Conservation (phyloP, 495 filamentous ascomycete genomes). For the Margaritispora aquatica region DNA sequence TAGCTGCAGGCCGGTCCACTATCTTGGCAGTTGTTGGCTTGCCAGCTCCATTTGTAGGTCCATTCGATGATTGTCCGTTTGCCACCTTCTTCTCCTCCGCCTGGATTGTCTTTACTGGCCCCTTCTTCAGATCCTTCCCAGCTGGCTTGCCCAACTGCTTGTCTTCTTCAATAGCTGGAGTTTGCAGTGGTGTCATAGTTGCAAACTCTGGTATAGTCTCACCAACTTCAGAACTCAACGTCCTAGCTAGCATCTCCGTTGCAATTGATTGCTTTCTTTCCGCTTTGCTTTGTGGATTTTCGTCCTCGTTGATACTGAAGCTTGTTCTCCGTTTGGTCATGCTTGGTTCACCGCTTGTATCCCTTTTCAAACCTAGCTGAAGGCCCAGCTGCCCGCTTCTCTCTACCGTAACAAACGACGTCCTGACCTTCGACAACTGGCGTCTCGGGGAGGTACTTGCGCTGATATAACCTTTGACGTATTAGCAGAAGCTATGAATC, state of each 20-base stretch:
- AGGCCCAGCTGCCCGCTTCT: constrained; percentile 46
- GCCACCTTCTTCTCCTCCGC: constrained; percentile 11
- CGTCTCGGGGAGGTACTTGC: constrained; percentile 36
- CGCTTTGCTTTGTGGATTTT: constrained; percentile 8
- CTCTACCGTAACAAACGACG: constrained; percentile 79
- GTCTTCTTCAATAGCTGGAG: constrained; percentile 19
- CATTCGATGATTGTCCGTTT: constrained; percentile 3
- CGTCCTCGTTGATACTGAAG: constrained; percentile 23
- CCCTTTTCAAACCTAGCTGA: constrained; percentile 20
- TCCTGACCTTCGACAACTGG: constrained; percentile 71
- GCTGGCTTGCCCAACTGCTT: constrained; percentile 4
- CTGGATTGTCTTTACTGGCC: constrained; percentile 1
- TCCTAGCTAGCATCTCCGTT: constrained; percentile 11
- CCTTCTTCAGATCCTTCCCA: background rate
- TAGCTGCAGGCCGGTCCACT: constrained; percentile 17
- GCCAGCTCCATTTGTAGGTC: constrained; percentile 17
- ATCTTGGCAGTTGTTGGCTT: constrained; percentile 25
- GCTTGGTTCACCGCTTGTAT: constrained; percentile 21
- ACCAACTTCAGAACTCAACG: constrained; percentile 10
- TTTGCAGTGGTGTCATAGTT: constrained; percentile 13
- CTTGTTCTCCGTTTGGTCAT: constrained; percentile 19
- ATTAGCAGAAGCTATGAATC: constrained; percentile 7
- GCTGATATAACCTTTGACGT: constrained; percentile 8
- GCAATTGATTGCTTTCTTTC: constrained; percentile 16
- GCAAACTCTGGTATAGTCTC: constrained; percentile 20